Evolutionary conservation across 1,284 basidiomycete species (phyloP).

Genomic region (Fomitopsis betulina): DNA sequence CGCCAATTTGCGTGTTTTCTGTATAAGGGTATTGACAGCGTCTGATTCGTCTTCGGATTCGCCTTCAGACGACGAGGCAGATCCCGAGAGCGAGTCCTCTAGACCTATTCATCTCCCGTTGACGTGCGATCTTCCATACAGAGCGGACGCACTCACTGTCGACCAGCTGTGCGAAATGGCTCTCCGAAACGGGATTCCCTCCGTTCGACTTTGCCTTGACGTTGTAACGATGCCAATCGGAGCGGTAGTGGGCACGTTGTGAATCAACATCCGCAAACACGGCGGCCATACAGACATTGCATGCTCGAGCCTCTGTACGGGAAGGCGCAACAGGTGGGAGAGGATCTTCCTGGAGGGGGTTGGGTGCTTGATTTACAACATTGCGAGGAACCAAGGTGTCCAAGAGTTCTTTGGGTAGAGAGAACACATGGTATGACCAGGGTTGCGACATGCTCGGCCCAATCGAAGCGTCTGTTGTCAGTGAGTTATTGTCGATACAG

Average conservation of each 20-base stretch:
- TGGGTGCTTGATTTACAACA: slow-evolving; percentile 37
- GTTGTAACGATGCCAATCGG: slow-evolving; percentile 98
- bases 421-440: slow-evolving; percentile 19
- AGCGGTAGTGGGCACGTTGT: slow-evolving; percentile 86
- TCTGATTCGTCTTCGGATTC: slow-evolving; percentile 45
- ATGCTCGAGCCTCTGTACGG: slow-evolving; percentile 49
- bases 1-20: slow-evolving; percentile 47
- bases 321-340: slow-evolving; percentile 23
- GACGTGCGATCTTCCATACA: too few species aligned
- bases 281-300: slow-evolving; percentile 74
- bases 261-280: slow-evolving; percentile 75
- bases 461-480: too few species aligned
- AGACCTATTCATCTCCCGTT: slow-evolving; percentile 44
- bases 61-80: slow-evolving; percentile 62
- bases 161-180: slow-evolving; percentile 71
- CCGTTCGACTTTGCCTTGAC: slow-evolving; percentile 76
- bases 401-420: slow-evolving; percentile 61
- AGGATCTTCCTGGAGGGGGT: slow-evolving; percentile 24
- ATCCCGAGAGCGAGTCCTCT: slow-evolving; percentile 88
- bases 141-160: slow-evolving; percentile 46
- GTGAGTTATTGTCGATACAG: background rate
- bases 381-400: slow-evolving; percentile 62
- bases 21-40: slow-evolving; percentile 63
- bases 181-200: slow-evolving; percentile 58
- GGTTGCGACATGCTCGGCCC: slow-evolving; percentile 11